Base-by-base conservation (phyloP, 306 rosid species). In the Bauhinia variegata region DNA sequence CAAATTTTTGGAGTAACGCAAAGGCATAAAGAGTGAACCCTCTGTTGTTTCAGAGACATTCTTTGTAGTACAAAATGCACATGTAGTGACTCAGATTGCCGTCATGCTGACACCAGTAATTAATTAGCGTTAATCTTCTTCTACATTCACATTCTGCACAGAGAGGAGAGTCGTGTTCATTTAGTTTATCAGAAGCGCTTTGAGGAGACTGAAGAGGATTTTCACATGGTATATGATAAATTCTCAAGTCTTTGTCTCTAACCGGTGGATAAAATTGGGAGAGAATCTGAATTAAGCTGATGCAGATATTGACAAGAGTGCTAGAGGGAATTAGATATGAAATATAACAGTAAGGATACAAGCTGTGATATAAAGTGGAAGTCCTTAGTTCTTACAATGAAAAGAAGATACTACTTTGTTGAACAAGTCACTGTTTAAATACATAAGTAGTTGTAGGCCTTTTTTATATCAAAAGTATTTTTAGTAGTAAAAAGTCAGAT, bases 281-380 rank as follows among this genome's bases (percentile, higher is more conserved):
- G 38, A 30, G 64, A 59, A 71, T 67, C 46, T 71, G 47, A 67
- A 67, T 46, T 39, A 43, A 67, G 63, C 58, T 38, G 19, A 34
- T 41, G 32, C 54, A 56, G 63, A 70, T n/a, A n/a, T 70, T 70
- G 66, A 60, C 23, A 71, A 65, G 39, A 37, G 70, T 79, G 63
- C 50, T 34, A 65, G 51, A 23, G 28, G 28, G 28, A 23, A 23
- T 23, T 23, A 23, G 28, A 23, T 23, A 23, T n/a, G n/a, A n/a
- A n/a, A n/a, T n/a, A n/a, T n/a, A n/a, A n/a, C n/a, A n/a, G n/a
- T n/a, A n/a, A n/a, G n/a, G n/a, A n/a, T n/a, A n/a, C n/a, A n/a
- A n/a, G n/a, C n/a, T n/a, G n/a, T n/a, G n/a, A n/a, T n/a, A 23
- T 23, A 23, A 23, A 2, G 28, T 23, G 2, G 2, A 23, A 23